phyloP scores from a whole-genome alignment of 768 basidiomycete species.

The Austroboletus eburneus region DNA sequence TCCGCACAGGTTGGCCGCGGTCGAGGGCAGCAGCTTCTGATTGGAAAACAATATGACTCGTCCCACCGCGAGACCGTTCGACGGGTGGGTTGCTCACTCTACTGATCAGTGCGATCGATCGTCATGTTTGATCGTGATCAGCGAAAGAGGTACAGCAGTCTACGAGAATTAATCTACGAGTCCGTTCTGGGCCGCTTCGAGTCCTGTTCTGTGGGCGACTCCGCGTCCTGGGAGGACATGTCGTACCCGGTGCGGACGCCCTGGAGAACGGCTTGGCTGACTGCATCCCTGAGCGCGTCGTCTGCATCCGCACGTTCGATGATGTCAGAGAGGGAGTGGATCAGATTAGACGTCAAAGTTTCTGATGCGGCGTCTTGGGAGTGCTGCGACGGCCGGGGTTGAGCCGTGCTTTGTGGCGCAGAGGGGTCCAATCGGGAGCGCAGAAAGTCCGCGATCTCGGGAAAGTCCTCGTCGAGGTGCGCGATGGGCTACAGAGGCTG shows the following conservation, averaged over 20 bases:
- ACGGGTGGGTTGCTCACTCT: too few species aligned
- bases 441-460: slow-evolving; percentile 60
- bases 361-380: slow-evolving; percentile 68
- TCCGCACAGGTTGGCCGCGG: slow-evolving; percentile 29
- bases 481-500: slow-evolving; percentile 49
- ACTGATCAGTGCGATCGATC: slow-evolving; percentile 33
- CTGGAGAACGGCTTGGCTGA: slow-evolving; percentile 59
- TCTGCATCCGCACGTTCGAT: slow-evolving; percentile 59
- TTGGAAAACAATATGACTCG: too few species aligned
- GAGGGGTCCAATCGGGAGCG: slow-evolving; percentile 34
- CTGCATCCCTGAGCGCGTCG: slow-evolving; percentile 56
- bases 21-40: slow-evolving; percentile 30
- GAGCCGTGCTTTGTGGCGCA: slow-evolving; percentile 3
- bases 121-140: slow-evolving; percentile 32
- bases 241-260: slow-evolving; percentile 61
- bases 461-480: slow-evolving; percentile 68
- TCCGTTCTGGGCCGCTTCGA: slow-evolving; percentile 25
- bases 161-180: slow-evolving; percentile 1
- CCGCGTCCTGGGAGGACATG: slow-evolving; percentile 33
- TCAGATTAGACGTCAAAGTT: slow-evolving; percentile 59
- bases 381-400: slow-evolving; percentile 52
- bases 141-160: slow-evolving; percentile 22
- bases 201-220: slow-evolving; percentile 6
- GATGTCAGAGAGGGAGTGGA: slow-evolving; percentile 63
- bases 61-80: too few species aligned